Base-by-base conservation (phyloP, 2,329 filamentous ascomycete species). In the Dothistroma pini region DNA sequence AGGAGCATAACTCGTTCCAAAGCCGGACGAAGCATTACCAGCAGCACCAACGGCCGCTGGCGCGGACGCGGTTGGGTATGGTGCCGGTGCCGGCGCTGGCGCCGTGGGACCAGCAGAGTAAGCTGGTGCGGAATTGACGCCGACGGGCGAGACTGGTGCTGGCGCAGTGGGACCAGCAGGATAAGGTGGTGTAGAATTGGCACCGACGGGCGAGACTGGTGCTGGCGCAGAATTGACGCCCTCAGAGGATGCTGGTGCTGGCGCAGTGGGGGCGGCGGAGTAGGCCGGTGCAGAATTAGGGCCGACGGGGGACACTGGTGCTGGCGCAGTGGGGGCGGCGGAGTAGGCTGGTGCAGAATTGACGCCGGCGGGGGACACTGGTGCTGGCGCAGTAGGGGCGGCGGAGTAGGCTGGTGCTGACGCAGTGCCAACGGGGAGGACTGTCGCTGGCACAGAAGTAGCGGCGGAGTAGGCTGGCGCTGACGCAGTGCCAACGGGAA, bases 41-140 rank as follows among this genome's bases (percentile, higher is more conserved):
- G 58, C 53, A 19, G 62, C 50, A n/a, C 62, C 59, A 8, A 61
- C 62, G 12, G 60, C 60, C 11, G 56, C 60, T 4, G 60, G 54
- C 11, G 50, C 58, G 9, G 58, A 55, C 10, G 62, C 54, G 1
- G 60, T 63, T 32, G 62, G 60, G 38, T 66, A 63, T 10, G 59
- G 57, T 4, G 57, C 61, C 11, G 59, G 5, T 19, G 41, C 41
- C 8, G 25, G 61, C 22, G 63, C 59, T 10, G 56, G 53, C 16
- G 58, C 59, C 29, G 59, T 57, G 4, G 35, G 21, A 29, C 57
- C 38, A 29, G 54, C 35, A 0, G 57, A 35, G 38, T 57, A 51
- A 6, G 25, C 41, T n/a, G 54, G 54, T 19, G 54, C 38, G 4
- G 21, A 21, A 7, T 29, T 29, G 25, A 29, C 6, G 25, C 25